phyloP scores from a whole-genome alignment of 2,329 filamentous ascomycete species.

The Penicillium sp. region DNA sequence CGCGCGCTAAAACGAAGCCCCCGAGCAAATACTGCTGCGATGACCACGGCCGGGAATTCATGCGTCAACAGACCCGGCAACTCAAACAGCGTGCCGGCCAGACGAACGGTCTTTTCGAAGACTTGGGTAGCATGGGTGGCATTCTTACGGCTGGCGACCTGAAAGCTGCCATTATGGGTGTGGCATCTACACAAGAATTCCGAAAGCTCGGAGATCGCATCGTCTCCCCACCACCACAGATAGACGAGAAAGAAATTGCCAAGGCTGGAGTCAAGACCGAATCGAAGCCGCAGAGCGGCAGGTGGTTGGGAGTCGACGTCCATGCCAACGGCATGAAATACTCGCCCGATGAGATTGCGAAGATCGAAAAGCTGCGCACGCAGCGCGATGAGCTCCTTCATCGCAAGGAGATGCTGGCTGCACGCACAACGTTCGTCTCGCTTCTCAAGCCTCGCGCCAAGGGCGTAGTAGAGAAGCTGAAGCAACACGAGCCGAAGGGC shows the following conservation, averaged over 20 bases:
- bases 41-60: slow-evolving; percentile 48
- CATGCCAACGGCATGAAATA: slow-evolving; percentile 32
- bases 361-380: slow-evolving; percentile 38
- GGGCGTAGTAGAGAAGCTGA: slow-evolving; percentile 43
- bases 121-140: slow-evolving; percentile 44
- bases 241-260: slow-evolving; percentile 18
- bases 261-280: slow-evolving; percentile 13
- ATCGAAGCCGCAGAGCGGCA: slow-evolving; percentile 15
- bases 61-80: slow-evolving; percentile 35
- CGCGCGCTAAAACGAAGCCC: slow-evolving; percentile 38
- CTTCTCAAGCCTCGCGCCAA: slow-evolving; percentile 44
- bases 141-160: slow-evolving; percentile 43
- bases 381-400: slow-evolving; percentile 34
- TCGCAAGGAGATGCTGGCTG: slow-evolving; percentile 41
- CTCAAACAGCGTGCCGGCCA: slow-evolving; percentile 26
- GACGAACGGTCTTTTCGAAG: slow-evolving; percentile 24
- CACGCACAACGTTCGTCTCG: slow-evolving; percentile 42
- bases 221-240: slow-evolving; percentile 31
- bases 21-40: slow-evolving; percentile 52
- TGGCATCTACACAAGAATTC: slow-evolving; percentile 41
- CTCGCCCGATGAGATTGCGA: slow-evolving; percentile 38
- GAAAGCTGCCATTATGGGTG: slow-evolving; percentile 39
- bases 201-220: slow-evolving; percentile 41
- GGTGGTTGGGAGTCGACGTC: slow-evolving; percentile 31
- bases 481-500: slow-evolving; percentile 45